Evolutionary conservation across 2,329 filamentous ascomycete species (phyloP).

Genomic region (Verticillium klebahnii): DNA sequence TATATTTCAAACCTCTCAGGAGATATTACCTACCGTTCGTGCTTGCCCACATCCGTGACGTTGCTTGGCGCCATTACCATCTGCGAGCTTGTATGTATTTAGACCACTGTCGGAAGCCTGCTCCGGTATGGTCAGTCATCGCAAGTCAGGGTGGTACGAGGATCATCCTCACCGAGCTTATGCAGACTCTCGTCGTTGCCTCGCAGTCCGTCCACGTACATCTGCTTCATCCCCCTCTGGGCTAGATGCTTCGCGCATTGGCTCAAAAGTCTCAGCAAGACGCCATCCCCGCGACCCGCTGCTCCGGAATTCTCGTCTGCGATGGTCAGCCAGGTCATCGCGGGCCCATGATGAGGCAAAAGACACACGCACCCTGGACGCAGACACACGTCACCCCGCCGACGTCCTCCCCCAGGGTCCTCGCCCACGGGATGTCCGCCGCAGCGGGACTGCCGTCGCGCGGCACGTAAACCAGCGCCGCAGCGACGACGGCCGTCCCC

Average conservation of each 20-base stretch:
- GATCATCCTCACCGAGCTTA: conserved; percentile 41
- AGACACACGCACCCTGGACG: conserved; percentile 42
- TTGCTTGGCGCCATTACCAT: conserved; percentile 17
- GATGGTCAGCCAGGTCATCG: not conserved
- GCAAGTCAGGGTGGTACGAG: not conserved
- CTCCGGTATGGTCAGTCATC: conserved; percentile 2
- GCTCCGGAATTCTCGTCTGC: conserved; percentile 39
- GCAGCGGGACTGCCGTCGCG: conserved; percentile 39
- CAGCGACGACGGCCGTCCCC: conserved; percentile 42
- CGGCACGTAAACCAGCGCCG: conserved; percentile 50
- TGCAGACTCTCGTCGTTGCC: conserved; percentile 45
- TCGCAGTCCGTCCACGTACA: conserved; percentile 53
- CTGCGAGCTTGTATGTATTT: conserved; percentile 52
- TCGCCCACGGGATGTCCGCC: conserved; percentile 52
- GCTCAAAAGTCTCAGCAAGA: conserved; percentile 50
- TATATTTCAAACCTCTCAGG: not conserved
- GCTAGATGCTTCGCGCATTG: conserved; percentile 43
- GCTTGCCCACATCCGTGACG: not conserved
- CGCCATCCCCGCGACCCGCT: conserved; percentile 39
- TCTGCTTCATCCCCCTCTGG: conserved; percentile 44
- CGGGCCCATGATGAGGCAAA: not conserved
- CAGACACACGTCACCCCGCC: conserved; percentile 59
- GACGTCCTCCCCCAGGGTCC: conserved; percentile 42
- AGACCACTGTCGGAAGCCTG: conserved; percentile 57
- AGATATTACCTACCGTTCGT: not conserved